phyloP scores from a whole-genome alignment of 257 asterid species.

The Salvia hispanica region DNA sequence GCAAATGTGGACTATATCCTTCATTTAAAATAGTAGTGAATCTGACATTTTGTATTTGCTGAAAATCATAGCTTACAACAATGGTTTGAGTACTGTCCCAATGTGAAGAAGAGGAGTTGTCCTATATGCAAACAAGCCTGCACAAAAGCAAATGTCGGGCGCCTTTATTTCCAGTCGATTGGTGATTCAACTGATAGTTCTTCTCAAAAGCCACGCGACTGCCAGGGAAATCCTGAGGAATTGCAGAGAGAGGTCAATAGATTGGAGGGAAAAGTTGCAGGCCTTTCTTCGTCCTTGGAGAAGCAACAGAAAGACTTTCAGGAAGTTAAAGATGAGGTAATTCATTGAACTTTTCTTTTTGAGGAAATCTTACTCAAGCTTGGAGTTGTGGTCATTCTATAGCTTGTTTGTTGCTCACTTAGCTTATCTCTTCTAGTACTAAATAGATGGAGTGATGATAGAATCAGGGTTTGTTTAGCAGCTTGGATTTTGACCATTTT shows the following conservation, averaged over 20 bases:
- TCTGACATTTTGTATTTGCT: slow-evolving; percentile 21
- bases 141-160: slow-evolving; percentile 57
- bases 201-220: slow-evolving; percentile 53
- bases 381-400: background rate
- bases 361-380: background rate
- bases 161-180: slow-evolving; percentile 87
- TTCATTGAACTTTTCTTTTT: background rate
- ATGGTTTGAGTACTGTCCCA: slow-evolving; percentile 95
- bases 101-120: slow-evolving; percentile 80
- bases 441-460: slow-evolving; percentile 1
- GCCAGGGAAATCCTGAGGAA: slow-evolving; percentile 51
- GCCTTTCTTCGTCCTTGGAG: slow-evolving; percentile 66
- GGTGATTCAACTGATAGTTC: slow-evolving; percentile 65
- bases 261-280: slow-evolving; percentile 77
- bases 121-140: slow-evolving; percentile 93
- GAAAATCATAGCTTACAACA: slow-evolving; percentile 69
- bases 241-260: slow-evolving; percentile 63
- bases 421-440: background rate
- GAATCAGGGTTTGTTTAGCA: background rate
- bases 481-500: background rate
- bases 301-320: slow-evolving; percentile 57
- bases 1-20: background rate
- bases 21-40: background rate
- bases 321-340: slow-evolving; percentile 64
- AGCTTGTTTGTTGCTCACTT: background rate